Evolutionary conservation across 1,284 basidiomycete species (phyloP).

Genomic region (Lignosus rhinocerotis): DNA sequence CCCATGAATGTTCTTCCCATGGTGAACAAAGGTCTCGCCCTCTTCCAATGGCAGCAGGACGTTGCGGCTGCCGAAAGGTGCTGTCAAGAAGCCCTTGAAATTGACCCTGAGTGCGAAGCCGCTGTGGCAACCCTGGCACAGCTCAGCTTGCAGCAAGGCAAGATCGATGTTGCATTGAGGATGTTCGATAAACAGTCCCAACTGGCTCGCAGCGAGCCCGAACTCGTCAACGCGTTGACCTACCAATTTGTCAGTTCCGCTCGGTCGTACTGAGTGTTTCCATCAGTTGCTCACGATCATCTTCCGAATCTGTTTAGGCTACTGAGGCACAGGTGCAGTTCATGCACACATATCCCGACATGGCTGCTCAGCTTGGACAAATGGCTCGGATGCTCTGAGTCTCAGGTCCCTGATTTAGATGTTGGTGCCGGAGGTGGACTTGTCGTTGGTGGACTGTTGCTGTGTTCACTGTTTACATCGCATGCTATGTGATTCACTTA

Average conservation of each 20-base stretch:
- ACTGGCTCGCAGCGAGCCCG: conserved; percentile 89
- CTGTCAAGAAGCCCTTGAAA: conserved; percentile 84
- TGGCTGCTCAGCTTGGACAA: conserved; percentile 64
- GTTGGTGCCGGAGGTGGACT: not conserved
- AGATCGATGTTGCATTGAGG: conserved; percentile 84
- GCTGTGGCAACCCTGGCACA: conserved; percentile 96
- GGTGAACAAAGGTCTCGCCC: conserved; percentile 95
- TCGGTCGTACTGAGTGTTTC: not conserved
- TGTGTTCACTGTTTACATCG: not conserved
- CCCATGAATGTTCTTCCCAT: conserved; percentile 86
- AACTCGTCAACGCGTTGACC: conserved; percentile 87
- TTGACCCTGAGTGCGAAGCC: conserved; percentile 95
- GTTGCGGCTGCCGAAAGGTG: conserved; percentile 80
- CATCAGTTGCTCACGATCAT: not conserved
- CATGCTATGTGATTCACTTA: conserved; percentile 16
- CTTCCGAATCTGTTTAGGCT: conserved; percentile 48
- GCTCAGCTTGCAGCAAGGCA: conserved; percentile 89
- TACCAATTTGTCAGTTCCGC: conserved; percentile 70
- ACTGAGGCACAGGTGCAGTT: conserved; percentile 82
- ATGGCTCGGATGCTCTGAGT: conserved; percentile 45
- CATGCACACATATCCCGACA: conserved; percentile 78
- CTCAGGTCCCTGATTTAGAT: not conserved
- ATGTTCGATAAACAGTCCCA: conserved; percentile 87
- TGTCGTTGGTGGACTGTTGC: not conserved
- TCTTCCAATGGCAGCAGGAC: conserved; percentile 98